Percentiles rank a stretch among this genome's conserved stretches.
Evolutionary conservation across 495 filamentous ascomycete genomes (phyloP).

Genomic region (Aspergillus panamensis): DNA sequence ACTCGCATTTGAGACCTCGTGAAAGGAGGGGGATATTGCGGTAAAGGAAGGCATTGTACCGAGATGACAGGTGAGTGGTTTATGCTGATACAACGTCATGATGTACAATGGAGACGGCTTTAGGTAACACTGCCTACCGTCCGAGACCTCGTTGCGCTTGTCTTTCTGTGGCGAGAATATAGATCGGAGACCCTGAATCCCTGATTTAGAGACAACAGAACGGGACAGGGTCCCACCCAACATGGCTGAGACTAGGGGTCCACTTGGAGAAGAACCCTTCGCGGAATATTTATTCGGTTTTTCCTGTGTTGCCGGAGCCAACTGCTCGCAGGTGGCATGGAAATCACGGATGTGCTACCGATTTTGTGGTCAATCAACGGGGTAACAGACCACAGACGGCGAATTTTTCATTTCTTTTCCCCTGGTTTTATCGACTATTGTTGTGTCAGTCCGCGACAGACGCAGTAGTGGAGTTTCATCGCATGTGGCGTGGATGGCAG

Average conservation of each 20-base stretch:
- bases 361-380: constrained; percentile 2
- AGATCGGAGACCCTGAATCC: background rate
- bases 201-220: background rate
- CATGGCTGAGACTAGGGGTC: background rate
- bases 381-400: constrained; percentile 5
- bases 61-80: background rate
- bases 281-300: constrained; percentile 16
- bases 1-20: constrained; percentile 1
- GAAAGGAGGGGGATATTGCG: background rate
- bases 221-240: background rate
- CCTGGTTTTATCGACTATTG: background rate
- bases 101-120: background rate
- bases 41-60: background rate
- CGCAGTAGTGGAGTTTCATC: no score
- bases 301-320: constrained; percentile 12
- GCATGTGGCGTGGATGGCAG: background rate
- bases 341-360: constrained; percentile 17
- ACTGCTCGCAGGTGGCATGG: constrained; percentile 1
- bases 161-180: background rate
- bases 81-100: background rate
- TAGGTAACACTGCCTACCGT: no score
- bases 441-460: background rate
- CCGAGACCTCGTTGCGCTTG: background rate
- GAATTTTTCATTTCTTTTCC: constrained; percentile 9
- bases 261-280: constrained; percentile 11